Evolutionary conservation across 2,329 filamentous ascomycete genomes (phyloP).

Genomic region (Fusarium marasasianum): DNA sequence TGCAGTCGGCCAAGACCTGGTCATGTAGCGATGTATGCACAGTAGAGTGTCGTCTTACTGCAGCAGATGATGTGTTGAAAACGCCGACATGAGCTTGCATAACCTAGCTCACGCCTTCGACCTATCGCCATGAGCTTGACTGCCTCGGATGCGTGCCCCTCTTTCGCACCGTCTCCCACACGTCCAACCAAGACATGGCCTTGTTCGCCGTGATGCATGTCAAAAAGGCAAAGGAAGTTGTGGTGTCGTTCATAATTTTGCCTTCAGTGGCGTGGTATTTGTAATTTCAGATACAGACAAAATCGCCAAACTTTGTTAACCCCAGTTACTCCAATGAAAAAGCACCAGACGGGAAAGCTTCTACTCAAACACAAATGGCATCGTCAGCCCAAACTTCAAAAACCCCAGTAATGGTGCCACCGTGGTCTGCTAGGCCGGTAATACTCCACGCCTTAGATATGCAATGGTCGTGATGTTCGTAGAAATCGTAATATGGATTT

Average conservation of each 20-base stretch:
- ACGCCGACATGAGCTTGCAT: constrained; percentile 27
- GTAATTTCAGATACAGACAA: constrained; percentile 33
- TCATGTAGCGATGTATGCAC: background rate
- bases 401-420: constrained; percentile 37
- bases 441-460: constrained; percentile 42
- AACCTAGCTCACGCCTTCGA: constrained; percentile 15
- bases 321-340: constrained; percentile 41
- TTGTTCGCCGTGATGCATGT: background rate
- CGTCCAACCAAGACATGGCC: background rate
- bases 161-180: constrained; percentile 16
- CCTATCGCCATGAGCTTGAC: constrained; percentile 27
- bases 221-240: background rate
- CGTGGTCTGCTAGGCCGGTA: constrained; percentile 36
- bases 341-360: constrained; percentile 28
- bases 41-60: constrained; percentile 31
- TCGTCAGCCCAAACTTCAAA: constrained; percentile 39
- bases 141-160: constrained; percentile 22
- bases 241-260: constrained; percentile 28
- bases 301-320: constrained; percentile 31
- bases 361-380: constrained; percentile 35
- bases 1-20: constrained; percentile 15
- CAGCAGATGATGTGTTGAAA: constrained; percentile 31
- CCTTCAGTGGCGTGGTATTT: constrained; percentile 41
- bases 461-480: constrained; percentile 44
- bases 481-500: constrained; percentile 39